Evolutionary conservation across 78 protist species (phyloP), one percentile per base, ranked within the genome.

Genomic region (Cavenderia fasciculata): DNA sequence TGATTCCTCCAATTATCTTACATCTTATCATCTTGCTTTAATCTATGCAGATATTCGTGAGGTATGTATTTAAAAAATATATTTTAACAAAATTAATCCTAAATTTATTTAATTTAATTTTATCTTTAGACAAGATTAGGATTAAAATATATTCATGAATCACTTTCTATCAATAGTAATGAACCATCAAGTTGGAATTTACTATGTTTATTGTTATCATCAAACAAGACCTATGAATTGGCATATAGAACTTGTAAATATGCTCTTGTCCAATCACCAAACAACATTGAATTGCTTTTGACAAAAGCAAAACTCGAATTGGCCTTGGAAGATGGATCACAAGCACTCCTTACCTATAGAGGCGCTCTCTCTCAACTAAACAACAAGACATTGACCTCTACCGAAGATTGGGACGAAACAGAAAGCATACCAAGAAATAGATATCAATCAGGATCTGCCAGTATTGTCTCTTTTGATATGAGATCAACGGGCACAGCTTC

Each of bases 321-420:
- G 27, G 90, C 90, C 8, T 33, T 82, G 7, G 90, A 82, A n/a
- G 90, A 82, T 68, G 90, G 74, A 2, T 14, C 79, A 34, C 90
- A 82, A 68, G 76, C 90, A 4, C 38, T 82, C 8, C 52, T 82
- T 1, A 82, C 90, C 12, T 82, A 82, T 47, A 82, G 68, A 29
- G 36, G 62, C 5, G 75, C 65, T 7, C 51, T 82, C 43, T 23
- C 77, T 4, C 47, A 68, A 54, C 62, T 82, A 2, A 16, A 29
- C 47, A 51, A 71, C 29, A 34, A 68, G 34, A 68, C 90, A 10
- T 41, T 82, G 11, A 82, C 90, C 6, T 82, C 90, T 2, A 36
- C 34, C 29, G 71, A 68, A 38, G 90, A 82, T 51, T 46, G 57
- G 72, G 90, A 82, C 21, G 90, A 82, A 7, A 49, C 73, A 10